These are phyloP conservation scores for Ustulina deusta DNA, from an alignment of 2,329 filamentous ascomycete genomes.

Conservation along the genomic window DNA sequence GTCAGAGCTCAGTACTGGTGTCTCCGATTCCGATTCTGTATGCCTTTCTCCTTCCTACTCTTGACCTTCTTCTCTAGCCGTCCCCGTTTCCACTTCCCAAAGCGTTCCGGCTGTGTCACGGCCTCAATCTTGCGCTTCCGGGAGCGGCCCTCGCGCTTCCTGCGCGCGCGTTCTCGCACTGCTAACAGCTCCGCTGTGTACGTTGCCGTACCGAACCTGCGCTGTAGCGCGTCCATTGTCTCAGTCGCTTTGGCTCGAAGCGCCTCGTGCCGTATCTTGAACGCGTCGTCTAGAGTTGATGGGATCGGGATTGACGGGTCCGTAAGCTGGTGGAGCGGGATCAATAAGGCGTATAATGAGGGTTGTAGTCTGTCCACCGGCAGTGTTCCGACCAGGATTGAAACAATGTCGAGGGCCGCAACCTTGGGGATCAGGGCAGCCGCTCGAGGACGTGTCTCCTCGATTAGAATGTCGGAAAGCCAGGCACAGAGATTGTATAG, in stretches of 20 bases:
- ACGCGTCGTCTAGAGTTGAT: constrained; percentile 76
- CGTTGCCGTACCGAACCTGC: constrained; percentile 81
- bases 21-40: constrained; percentile 77
- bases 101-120: constrained; percentile 82
- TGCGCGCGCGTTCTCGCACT: constrained; percentile 78
- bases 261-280: constrained; percentile 75
- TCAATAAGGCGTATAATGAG: constrained; percentile 70
- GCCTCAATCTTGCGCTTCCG: constrained; percentile 92
- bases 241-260: constrained; percentile 80
- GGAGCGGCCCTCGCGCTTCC: constrained; percentile 77
- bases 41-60: constrained; percentile 81
- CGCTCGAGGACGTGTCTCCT: constrained; percentile 74
- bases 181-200: constrained; percentile 81
- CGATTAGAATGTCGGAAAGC: constrained; percentile 81
- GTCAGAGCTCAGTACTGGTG: constrained; percentile 71
- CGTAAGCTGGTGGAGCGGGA: constrained; percentile 82
- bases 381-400: constrained; percentile 74
- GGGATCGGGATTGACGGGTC: constrained; percentile 80
- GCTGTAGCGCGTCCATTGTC: constrained; percentile 84
- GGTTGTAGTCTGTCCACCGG: constrained; percentile 67
- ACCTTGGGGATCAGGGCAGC: constrained; percentile 78
- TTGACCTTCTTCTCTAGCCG: constrained; percentile 87
- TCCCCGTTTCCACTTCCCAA: constrained; percentile 82
- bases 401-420: constrained; percentile 79
- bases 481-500: constrained; percentile 83